phyloP scores from a whole-genome alignment of 768 basidiomycete species.

The Amanita pallidorosea region DNA sequence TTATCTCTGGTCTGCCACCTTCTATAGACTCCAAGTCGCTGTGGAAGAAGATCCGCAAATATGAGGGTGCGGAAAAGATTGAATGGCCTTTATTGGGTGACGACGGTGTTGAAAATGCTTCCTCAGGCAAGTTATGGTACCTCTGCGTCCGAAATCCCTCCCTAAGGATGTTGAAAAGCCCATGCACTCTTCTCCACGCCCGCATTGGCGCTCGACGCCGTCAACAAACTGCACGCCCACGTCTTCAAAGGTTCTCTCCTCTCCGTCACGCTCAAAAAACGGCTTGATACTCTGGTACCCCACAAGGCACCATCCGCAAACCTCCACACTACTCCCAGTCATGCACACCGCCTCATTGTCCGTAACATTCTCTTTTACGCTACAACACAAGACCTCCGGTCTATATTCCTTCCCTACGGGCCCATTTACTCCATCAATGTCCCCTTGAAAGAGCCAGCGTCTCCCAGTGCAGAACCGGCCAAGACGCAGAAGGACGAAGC shows the following conservation, averaged over 20 bases:
- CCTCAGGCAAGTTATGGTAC: constrained; percentile 30
- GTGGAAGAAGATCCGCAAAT: constrained; percentile 85
- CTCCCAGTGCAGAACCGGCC: constrained; percentile 7
- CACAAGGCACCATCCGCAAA: constrained; percentile 12
- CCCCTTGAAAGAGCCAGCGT: constrained; percentile 33
- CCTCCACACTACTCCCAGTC: constrained; percentile 39
- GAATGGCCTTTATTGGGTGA: constrained; percentile 54
- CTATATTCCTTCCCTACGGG: constrained; percentile 79
- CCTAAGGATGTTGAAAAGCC: constrained; percentile 27
- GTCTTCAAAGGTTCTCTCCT: constrained; percentile 84
- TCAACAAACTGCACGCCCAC: constrained; percentile 80
- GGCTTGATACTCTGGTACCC: constrained; percentile 58
- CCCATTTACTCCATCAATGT: constrained; percentile 81
- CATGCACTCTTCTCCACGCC: constrained; percentile 67
- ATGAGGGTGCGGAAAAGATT: constrained; percentile 63
- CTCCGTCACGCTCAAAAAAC: constrained; percentile 83
- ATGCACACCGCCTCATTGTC: constrained; percentile 76
- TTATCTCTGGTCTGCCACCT: constrained; percentile 63
- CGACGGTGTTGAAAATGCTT: constrained; percentile 32
- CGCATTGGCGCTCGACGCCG: constrained; percentile 55
- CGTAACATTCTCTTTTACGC: constrained; percentile 83
- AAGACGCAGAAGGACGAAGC: constrained; percentile 15
- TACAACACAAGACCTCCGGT: constrained; percentile 75
- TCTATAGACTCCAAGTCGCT: constrained; percentile 52
- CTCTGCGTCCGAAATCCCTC: background rate